Percentiles rank a stretch among this genome's conserved stretches.
phyloP scores from a whole-genome alignment of 116 monocot genomes.

The Zostera marina region DNA sequence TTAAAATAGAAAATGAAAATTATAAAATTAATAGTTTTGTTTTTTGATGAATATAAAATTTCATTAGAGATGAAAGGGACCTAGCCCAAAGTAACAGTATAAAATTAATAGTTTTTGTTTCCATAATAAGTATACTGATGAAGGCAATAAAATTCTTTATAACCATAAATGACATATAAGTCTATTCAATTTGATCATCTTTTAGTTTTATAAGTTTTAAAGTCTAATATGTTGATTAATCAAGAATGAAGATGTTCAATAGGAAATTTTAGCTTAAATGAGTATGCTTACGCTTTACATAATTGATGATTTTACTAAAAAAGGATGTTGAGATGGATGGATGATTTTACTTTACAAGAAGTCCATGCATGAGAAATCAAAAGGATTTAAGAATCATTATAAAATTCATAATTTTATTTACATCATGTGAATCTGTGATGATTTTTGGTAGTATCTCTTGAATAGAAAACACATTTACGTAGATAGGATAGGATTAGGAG shows the following conservation, averaged over 20 bases:
- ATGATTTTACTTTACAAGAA: neutral
- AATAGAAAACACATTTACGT: neutral
- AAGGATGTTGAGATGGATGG: neutral
- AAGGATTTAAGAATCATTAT: too few species aligned
- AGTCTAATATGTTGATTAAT: neutral
- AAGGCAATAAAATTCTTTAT: neutral
- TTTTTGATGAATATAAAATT: too few species aligned
- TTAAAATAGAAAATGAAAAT: too few species aligned
- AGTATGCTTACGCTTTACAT: too few species aligned
- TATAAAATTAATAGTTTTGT: neutral
- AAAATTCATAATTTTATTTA: too few species aligned
- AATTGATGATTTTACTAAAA: too few species aligned
- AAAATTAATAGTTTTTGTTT: neutral
- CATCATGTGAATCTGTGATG: neutral
- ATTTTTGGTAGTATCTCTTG: neutral
- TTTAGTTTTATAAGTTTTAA: too few species aligned
- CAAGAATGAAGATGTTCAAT: neutral
- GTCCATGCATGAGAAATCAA: neutral
- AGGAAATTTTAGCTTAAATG: neutral
- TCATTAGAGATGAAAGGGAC: too few species aligned
- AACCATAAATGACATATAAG: too few species aligned
- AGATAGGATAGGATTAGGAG: neutral
- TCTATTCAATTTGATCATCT: too few species aligned
- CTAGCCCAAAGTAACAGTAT: neutral
- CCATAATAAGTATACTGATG: neutral